Base-by-base conservation (phyloP, 148 eudicot species). In the Dianthus caryophyllus region DNA sequence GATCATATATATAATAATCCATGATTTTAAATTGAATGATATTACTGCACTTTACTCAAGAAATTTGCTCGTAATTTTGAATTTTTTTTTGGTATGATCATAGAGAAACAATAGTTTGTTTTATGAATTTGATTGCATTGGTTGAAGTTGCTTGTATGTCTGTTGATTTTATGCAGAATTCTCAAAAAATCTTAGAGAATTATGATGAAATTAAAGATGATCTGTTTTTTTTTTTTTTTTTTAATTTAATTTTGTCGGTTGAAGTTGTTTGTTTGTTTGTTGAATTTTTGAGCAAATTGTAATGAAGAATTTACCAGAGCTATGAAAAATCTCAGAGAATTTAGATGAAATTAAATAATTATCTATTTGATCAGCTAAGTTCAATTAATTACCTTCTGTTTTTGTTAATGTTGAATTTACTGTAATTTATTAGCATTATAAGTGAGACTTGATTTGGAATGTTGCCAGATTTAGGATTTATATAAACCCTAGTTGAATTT, bases 91-190 rank as follows among this genome's bases (percentile, higher is more conserved):
- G 55, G 20, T 24, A 17, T 57, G 64, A 67, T 67, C 61, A 38
- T 10, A 24, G 2, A 6, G 15, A 16, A n/a, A n/a, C 15, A 5
- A 20, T 6, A 16, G 52, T 48, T 48, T 48, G 1, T 54, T 54
- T 50, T 50, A n/a, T 18, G 7, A 6, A 7, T 1, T 50, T 4
- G 38, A 55, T 57, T 56, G 16, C 57, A 18, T 43, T 9, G 47
- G 43, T 38, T 24, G 6, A 18, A 24, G 33, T 53, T 54, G 48
- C 16, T 68, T 61, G n/a, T n/a, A n/a, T n/a, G 16, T 21, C 15
- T 57, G 64, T 68, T 57, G 29, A 68, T 55, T 38, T 41, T 38
- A 15, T 14, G 29, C n/a, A n/a, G n/a, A n/a, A n/a, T n/a, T n/a
- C n/a, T n/a, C n/a, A n/a, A n/a, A n/a, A n/a, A n/a, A n/a, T n/a